phyloP scores from a whole-genome alignment of 768 basidiomycete species.

The Pulveroboletus sp. region DNA sequence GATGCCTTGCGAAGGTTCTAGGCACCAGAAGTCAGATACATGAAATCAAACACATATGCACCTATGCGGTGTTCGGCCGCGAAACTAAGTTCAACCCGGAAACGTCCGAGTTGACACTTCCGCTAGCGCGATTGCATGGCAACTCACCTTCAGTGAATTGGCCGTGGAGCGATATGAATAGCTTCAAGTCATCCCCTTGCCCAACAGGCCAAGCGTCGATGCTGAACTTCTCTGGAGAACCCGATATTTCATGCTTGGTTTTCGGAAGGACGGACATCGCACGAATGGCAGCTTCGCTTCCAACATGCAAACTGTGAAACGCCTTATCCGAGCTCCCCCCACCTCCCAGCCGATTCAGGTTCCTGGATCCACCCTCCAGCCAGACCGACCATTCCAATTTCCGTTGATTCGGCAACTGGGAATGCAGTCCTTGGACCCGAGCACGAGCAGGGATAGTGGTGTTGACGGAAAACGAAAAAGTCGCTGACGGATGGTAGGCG shows the following conservation, averaged over 20 bases:
- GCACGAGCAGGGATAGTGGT: constrained; percentile 79
- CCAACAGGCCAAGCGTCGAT: constrained; percentile 81
- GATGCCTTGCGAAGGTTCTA: constrained; percentile 70
- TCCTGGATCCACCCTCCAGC: constrained; percentile 66
- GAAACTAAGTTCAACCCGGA: constrained; percentile 8
- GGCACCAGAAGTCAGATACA: constrained; percentile 18
- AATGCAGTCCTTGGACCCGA: constrained; percentile 64
- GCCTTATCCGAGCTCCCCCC: constrained; percentile 59
- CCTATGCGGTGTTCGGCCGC: constrained; percentile 1
- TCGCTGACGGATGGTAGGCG: constrained; percentile 82
- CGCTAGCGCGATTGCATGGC: background rate
- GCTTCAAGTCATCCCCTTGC: constrained; percentile 51
- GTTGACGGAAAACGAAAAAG: constrained; percentile 86
- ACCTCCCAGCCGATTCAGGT: constrained; percentile 64
- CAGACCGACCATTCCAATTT: constrained; percentile 77
- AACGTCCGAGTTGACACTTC: constrained; percentile 7
- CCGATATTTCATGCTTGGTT: constrained; percentile 79
- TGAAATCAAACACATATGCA: constrained; percentile 11
- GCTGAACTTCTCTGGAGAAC: constrained; percentile 77
- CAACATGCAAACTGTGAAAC: constrained; percentile 65
- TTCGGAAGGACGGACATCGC: constrained; percentile 62
- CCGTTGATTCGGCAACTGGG: constrained; percentile 74
- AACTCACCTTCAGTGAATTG: constrained; percentile 85
- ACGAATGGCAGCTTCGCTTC: constrained; percentile 58
- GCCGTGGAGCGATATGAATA: constrained; percentile 78